Conservation (phyloP, 768 basidiomycete species). For the Collybiopsis confluens region DNA sequence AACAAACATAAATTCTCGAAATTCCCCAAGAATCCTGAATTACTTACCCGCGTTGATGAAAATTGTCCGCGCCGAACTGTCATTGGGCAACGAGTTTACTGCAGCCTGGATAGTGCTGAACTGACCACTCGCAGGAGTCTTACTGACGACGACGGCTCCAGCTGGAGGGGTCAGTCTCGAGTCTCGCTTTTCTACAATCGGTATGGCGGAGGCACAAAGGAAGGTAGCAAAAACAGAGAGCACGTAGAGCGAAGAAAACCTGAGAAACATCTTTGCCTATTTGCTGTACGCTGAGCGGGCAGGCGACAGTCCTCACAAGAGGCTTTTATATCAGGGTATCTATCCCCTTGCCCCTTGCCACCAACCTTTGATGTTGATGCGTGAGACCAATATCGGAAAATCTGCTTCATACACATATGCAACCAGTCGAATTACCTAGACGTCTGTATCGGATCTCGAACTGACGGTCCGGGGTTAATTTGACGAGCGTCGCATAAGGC, state of each 20-base stretch:
- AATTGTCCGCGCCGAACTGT: slow-evolving; percentile 13
- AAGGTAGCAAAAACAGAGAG: not conserved
- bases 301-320: too few species aligned
- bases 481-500: too few species aligned
- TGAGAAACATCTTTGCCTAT: too few species aligned
- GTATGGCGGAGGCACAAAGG: not conserved
- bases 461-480: too few species aligned
- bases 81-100: slow-evolving; percentile 17
- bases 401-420: too few species aligned
- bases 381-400: too few species aligned
- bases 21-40: not conserved
- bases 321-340: too few species aligned
- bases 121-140: slow-evolving; percentile 13
- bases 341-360: too few species aligned
- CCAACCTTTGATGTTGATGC: too few species aligned
- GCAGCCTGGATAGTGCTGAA: slow-evolving; percentile 19
- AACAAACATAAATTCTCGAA: not conserved
- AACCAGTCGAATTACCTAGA: too few species aligned
- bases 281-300: too few species aligned
- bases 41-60: slow-evolving; percentile 19
- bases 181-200: slow-evolving; percentile 11
- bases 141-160: slow-evolving; percentile 17
- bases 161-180: slow-evolving; percentile 17
- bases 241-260: not conserved
- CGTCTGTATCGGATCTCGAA: too few species aligned